phyloP scores from a whole-genome alignment of 2,329 filamentous ascomycete species.

The Exophiala alcalophila region DNA sequence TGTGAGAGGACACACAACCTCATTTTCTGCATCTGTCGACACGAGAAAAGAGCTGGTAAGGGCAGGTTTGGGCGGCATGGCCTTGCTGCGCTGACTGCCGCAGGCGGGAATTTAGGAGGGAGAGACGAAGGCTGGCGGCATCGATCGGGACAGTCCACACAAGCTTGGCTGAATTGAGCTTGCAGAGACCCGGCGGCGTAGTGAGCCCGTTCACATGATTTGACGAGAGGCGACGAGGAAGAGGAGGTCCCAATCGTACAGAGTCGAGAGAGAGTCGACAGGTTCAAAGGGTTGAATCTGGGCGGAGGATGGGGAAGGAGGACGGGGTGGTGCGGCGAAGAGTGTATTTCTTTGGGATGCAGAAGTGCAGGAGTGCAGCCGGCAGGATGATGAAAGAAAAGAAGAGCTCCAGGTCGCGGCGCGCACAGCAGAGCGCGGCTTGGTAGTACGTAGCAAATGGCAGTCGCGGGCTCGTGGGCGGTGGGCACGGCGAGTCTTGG shows the following conservation, averaged over 20 bases:
- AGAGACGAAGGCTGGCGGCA: conserved; percentile 26
- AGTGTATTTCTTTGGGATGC: conserved; percentile 10
- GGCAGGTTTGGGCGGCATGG: conserved; percentile 84
- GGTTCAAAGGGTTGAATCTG: background rate
- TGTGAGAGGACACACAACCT: conserved; percentile 91
- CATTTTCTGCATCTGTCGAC: conserved; percentile 78
- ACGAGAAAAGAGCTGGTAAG: conserved; percentile 89
- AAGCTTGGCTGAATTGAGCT: conserved; percentile 23
- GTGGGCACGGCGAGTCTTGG: too few species aligned
- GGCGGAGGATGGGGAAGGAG: background rate
- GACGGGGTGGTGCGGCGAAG: background rate
- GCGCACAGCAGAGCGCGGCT: too few species aligned
- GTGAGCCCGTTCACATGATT: conserved; percentile 27
- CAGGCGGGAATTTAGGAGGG: conserved; percentile 22
- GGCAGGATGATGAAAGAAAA: conserved; percentile 16
- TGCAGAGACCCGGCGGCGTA: conserved; percentile 23
- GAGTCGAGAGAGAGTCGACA: conserved; percentile 6
- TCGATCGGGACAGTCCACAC: conserved; percentile 27
- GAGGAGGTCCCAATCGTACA: too few species aligned
- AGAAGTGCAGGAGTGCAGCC: too few species aligned
- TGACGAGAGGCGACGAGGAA: conserved; percentile 6
- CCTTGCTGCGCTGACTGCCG: conserved; percentile 35
- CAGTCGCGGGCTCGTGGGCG: too few species aligned
- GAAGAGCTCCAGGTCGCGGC: too few species aligned
- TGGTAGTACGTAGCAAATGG: too few species aligned